Evolutionary conservation across 192 early-diverging fungal genomes (phyloP).

Genomic region (Haplosporangium gracile): DNA sequence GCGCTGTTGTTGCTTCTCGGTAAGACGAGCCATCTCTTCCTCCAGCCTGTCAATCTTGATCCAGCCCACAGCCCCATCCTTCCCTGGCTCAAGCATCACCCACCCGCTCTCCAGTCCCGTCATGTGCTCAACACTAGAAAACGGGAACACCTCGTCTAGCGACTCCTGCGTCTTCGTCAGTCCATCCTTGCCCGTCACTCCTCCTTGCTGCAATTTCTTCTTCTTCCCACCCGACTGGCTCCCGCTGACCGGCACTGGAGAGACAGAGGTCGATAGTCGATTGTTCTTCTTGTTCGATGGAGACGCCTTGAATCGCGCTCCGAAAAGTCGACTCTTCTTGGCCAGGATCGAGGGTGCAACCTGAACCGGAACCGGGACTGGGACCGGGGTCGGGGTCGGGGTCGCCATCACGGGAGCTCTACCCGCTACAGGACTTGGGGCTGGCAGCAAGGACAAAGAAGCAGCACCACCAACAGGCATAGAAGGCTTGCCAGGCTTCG

Average conservation of each 20-base stretch:
- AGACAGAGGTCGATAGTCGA: constrained; percentile 18
- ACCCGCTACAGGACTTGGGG: constrained; percentile 18
- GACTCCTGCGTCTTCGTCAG: constrained; percentile 53
- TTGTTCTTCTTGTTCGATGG: constrained; percentile 28
- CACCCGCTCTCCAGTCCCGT: constrained; percentile 46
- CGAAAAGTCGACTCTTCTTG: constrained; percentile 45
- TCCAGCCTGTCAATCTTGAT: constrained; percentile 54
- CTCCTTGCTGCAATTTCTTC: neutral
- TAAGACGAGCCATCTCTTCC: constrained; percentile 41
- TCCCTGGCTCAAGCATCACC: constrained; percentile 53
- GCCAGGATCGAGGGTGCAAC: neutral
- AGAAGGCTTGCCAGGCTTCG: constrained; percentile 46
- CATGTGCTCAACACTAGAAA: constrained; percentile 43
- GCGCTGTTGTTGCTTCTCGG: constrained; percentile 14
- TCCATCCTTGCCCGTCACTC: constrained; percentile 24
- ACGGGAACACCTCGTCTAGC: constrained; percentile 52
- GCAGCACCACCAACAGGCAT: constrained; percentile 50
- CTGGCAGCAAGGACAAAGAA: constrained; percentile 34
- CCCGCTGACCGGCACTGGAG: neutral
- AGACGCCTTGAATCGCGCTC: constrained; percentile 18
- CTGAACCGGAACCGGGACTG: constrained; percentile 10
- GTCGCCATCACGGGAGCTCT: neutral
- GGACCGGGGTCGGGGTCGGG: constrained; percentile 3
- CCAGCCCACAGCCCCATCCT: constrained; percentile 54
- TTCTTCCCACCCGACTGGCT: constrained; percentile 11